Percentiles rank a stretch among this genome's conserved stretches.
Evolutionary conservation across 2,329 filamentous ascomycete species (phyloP).

Genomic region (Pezicula radicicola): DNA sequence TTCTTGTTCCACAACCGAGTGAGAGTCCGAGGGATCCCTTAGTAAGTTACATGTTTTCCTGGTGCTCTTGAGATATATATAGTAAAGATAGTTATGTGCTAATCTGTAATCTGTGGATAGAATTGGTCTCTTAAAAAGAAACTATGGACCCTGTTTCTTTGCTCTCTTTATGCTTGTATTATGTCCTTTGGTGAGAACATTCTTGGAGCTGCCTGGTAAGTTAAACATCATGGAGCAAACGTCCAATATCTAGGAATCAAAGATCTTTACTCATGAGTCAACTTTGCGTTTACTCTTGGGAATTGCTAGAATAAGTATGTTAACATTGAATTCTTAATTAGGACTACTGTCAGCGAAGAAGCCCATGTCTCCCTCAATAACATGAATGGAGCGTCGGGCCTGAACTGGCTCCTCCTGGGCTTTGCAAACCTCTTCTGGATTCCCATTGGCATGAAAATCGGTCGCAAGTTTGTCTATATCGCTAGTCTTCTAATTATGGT

Average conservation of each 20-base stretch:
- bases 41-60: not conserved
- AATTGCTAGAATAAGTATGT: too few species aligned
- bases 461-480: not conserved
- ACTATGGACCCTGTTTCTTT: not conserved
- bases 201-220: not conserved
- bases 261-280: too few species aligned
- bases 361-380: not conserved
- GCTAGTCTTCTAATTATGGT: not conserved
- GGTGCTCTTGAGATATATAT: too few species aligned
- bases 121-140: not conserved
- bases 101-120: not conserved
- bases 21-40: not conserved
- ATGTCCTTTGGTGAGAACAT: not conserved
- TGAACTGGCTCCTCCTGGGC: not conserved
- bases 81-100: not conserved
- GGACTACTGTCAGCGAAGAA: not conserved
- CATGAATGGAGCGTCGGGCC: not conserved
- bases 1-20: constrained; percentile 1
- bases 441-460: not conserved
- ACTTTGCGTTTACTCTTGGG: too few species aligned
- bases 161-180: not conserved
- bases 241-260: too few species aligned
- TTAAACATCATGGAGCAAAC: too few species aligned
- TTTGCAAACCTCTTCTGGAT: not conserved
- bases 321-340: too few species aligned